Evolutionary conservation across 306 rosid genomes (phyloP), one percentile per base, ranked within the genome.

Genomic region (Ormosia emarginata): DNA sequence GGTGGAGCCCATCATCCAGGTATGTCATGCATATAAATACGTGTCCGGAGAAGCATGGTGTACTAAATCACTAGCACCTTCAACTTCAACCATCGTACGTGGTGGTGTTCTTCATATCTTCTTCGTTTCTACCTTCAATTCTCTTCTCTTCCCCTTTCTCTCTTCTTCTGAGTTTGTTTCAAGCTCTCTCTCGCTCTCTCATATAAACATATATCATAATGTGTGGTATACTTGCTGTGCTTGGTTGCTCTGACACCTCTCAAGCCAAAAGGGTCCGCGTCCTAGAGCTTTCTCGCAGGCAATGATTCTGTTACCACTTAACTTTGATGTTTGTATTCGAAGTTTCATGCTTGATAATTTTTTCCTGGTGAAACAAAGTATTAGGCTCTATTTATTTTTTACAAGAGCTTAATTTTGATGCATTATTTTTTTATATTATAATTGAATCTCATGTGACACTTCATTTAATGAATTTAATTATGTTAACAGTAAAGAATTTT

Each of bases 141-240:
- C 37, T 11, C 3, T 3, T 59, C 8, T 14, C 24, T 61, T 49
- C 24, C 24, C 5, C 9, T 53, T 53, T 14, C 1, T 8, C 17
- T 14, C 47, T 24, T 18, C 34, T 36, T 41, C 13, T 11, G 17
- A 39, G 14, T 10, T 7, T 58, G 2, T 7, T 33, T 40, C 4
- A 18, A 47, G 2, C 11, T 83, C 14, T 24, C 1, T 29, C 8
- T 36, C 34, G 43, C 5, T 7, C 44, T 24, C 34, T 55, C 44
- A 65, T 12, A 81, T 63, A 72, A 77, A 39, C 24, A 79, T 37
- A 71, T 10, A 34, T 33, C 15, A 79, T 11, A 80, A 96, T 93
- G 99, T 96, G 99, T 89, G 99, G 99, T 74, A 96, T 96, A 18
- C 96, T 96, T 49, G 98, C 98, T 18, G 94, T 96, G 34, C 97